Conservation (phyloP, 305 asterid species). For the Solanum chacoense region DNA sequence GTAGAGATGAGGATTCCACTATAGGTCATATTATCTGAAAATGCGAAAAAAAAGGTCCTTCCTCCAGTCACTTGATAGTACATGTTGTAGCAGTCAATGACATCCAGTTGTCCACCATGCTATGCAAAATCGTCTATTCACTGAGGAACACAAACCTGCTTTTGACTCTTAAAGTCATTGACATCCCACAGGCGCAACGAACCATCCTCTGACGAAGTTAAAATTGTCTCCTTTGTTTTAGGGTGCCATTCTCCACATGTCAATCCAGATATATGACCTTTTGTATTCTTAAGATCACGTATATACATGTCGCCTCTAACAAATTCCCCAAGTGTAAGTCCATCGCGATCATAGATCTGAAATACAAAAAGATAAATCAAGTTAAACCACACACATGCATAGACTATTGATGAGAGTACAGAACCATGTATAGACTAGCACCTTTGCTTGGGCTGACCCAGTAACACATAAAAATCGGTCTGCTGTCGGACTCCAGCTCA, state of each 20-base stretch:
- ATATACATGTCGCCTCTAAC: conserved; percentile 97
- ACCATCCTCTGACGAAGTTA: conserved; percentile 95
- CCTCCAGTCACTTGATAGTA: neutral
- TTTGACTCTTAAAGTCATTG: conserved; percentile 80
- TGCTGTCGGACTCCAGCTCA: conserved; percentile 96
- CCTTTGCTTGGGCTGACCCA: conserved; percentile 99
- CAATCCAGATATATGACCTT: conserved; percentile 93
- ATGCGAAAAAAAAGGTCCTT: neutral
- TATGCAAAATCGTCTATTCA: neutral
- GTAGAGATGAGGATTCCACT: neutral
- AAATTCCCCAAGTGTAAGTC: conserved; percentile 86
- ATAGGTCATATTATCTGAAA: neutral
- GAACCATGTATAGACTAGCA: neutral
- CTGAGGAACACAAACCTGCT: conserved; percentile 48
- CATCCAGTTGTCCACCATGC: neutral
- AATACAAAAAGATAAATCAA: conserved; percentile 8
- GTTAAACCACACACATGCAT: conserved; percentile 1
- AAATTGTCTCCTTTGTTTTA: conserved; percentile 67
- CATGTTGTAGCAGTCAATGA: neutral
- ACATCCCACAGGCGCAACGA: conserved; percentile 93
- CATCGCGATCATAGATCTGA: conserved; percentile 95
- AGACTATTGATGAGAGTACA: neutral
- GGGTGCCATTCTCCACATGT: conserved; percentile 98
- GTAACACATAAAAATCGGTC: conserved; percentile 89
- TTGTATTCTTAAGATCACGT: conserved; percentile 87